phyloP scores from a whole-genome alignment of 768 basidiomycete genomes.

The Daedaleopsis sinensis region DNA sequence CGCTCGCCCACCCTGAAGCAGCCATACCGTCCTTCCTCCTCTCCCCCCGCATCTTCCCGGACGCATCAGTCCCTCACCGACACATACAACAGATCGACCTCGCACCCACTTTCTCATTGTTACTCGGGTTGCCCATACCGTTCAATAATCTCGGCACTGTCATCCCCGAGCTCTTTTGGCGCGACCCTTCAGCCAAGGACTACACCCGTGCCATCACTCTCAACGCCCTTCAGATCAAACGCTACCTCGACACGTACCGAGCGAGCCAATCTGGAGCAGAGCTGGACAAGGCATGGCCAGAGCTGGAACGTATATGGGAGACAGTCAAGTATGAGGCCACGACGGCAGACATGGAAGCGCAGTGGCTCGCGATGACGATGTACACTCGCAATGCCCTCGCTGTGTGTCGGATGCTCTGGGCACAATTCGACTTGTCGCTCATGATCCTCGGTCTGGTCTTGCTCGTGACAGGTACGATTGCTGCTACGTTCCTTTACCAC shows the following conservation, averaged over 20 bases:
- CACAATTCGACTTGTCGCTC: constrained; percentile 82
- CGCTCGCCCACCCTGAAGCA: constrained; percentile 41
- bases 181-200: constrained; percentile 39
- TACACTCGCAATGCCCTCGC: constrained; percentile 67
- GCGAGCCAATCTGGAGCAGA: constrained; percentile 70
- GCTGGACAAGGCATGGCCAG: constrained; percentile 65
- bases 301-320: constrained; percentile 51
- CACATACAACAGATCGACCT: constrained; percentile 92
- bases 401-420: constrained; percentile 88
- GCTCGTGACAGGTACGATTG: constrained; percentile 56
- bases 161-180: constrained; percentile 90
- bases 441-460: constrained; percentile 76
- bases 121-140: constrained; percentile 92
- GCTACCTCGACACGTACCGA: constrained; percentile 79
- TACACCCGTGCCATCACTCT: constrained; percentile 64
- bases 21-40: constrained; percentile 53
- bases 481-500: constrained; percentile 57
- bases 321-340: constrained; percentile 12
- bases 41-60: constrained; percentile 63
- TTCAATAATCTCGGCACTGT: constrained; percentile 93
- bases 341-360: constrained; percentile 4
- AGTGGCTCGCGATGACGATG: constrained; percentile 35
- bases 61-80: constrained; percentile 54
- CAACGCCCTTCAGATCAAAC: constrained; percentile 76
- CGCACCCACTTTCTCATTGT: constrained; percentile 83